These are phyloP conservation scores for Aleurites moluccanus DNA, from an alignment of 441 rosid species.

Conservation along the genomic window DNA sequence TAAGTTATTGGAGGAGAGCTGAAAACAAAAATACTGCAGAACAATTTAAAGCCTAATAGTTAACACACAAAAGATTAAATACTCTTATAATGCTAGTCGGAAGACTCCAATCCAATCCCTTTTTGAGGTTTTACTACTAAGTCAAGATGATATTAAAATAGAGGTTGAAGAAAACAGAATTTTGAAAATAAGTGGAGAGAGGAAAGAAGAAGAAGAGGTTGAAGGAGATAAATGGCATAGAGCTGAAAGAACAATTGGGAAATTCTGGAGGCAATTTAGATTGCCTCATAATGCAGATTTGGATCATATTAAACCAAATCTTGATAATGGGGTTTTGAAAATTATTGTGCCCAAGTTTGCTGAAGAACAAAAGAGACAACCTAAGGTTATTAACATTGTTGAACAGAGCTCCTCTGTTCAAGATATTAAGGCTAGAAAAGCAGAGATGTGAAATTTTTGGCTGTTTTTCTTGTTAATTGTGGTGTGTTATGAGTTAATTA, in stretches of 20 bases:
- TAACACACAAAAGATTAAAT: too few relatives aligned
- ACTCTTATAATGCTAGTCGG: too few relatives aligned
- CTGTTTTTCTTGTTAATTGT: too few relatives aligned
- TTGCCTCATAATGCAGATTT: conserved; percentile 47
- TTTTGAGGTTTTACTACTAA: too few relatives aligned
- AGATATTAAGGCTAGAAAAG: conserved; percentile 34
- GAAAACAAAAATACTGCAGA: too few relatives aligned
- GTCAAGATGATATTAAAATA: conserved; percentile 49
- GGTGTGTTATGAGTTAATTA: too few relatives aligned
- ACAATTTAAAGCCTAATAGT: too few relatives aligned
- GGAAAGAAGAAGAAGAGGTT: conserved; percentile 36
- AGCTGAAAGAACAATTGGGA: conserved; percentile 44
- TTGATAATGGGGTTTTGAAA: conserved; percentile 49
- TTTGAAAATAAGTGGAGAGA: conserved; percentile 49
- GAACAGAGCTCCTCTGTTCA: conserved; percentile 28
- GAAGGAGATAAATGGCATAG: conserved; percentile 57
- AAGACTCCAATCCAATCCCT: too few relatives aligned
- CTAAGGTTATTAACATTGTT: conserved; percentile 42
- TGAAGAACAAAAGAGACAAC: conserved; percentile 41
- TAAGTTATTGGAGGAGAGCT: too few relatives aligned
- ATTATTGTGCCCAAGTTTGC: conserved; percentile 44
- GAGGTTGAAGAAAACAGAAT: conserved; percentile 53
- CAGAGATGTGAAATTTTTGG: conserved; percentile 19
- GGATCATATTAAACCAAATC: conserved; percentile 40
- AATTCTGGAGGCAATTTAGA: conserved; percentile 59